Evolutionary conservation across 2,329 filamentous ascomycete species (phyloP), one percentile per base, ranked within the genome.

Genomic region (Xylariaceae sp.): DNA sequence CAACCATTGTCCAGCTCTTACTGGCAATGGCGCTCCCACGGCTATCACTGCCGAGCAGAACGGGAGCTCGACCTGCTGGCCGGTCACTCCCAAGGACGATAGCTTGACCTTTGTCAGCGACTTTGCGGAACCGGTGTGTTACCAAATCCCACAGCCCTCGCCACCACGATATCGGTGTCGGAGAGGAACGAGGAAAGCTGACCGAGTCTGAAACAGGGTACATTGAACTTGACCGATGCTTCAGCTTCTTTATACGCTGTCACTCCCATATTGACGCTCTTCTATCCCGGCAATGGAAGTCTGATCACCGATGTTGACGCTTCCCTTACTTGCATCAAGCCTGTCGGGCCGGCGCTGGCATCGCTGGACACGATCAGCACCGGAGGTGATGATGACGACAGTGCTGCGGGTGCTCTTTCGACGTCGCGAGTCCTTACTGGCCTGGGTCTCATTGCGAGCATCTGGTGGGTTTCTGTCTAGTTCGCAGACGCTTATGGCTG

Each of bases 211-310:
- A 26, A 6, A 26, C 11, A 26, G 22, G 22, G 22, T 26, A 6
- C 22, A 11, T 26, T 6, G 6, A 11, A 26, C 6, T 6, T 26
- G 22, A 11, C 6, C 6, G 22, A 26, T 6, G 22, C 29, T 13
- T 29, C 39, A 13, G 31, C 26, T 19, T 46, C 50, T 22, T 9
- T 34, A n/a, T 50, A 22, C 26, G 47, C 42, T n/a, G 51, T 56
- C 24, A 56, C 54, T 1, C 54, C 54, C 1, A 45, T 55, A 15
- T 37, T 56, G 13, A 56, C 54, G 1, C 30, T 55, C 13, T 55
- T 54, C 37, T 56, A 46, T 9, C 48, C 49, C 1, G 43, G 39
- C 3, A 41, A 50, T 11, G 42, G 40, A 19, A 49, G 43, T 19
- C 4, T 44, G 1, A 31, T 49, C 9, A 34, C n/a, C 6, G 31